These are phyloP conservation scores for Chaetomium cochliodes DNA, from an alignment of 495 filamentous ascomycete genomes.

Conservation along the genomic window DNA sequence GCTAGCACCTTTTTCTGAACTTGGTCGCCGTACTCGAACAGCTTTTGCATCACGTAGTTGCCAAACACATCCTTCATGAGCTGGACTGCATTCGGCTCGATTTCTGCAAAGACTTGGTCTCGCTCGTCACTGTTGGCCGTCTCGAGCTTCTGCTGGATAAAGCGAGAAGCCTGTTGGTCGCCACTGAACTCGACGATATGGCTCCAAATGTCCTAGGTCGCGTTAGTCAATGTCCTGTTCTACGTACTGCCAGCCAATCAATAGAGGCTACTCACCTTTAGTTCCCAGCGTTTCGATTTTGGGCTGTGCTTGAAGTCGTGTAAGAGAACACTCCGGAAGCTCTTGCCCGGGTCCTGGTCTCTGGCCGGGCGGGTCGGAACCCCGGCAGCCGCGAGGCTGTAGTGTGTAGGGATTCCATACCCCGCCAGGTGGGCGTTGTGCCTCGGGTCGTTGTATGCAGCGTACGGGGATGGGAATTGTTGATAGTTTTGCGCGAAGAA, in stretches of 20 bases:
- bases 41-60: slow-evolving; percentile 97
- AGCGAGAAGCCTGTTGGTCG: slow-evolving; percentile 92
- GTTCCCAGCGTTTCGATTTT: slow-evolving; percentile 77
- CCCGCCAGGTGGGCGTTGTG: slow-evolving; percentile 33
- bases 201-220: slow-evolving; percentile 72
- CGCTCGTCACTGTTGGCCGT: slow-evolving; percentile 97
- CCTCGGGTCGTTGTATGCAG: slow-evolving; percentile 38
- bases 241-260: neutral
- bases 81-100: slow-evolving; percentile 76
- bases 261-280: slow-evolving; percentile 60
- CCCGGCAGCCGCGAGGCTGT: slow-evolving; percentile 33
- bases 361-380: slow-evolving; percentile 53
- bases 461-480: slow-evolving; percentile 36
- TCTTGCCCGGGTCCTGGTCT: slow-evolving; percentile 64
- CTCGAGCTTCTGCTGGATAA: slow-evolving; percentile 93
- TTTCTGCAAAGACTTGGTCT: slow-evolving; percentile 86
- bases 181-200: slow-evolving; percentile 94
- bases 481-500: slow-evolving; percentile 22
- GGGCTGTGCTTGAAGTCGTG: slow-evolving; percentile 75
- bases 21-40: slow-evolving; percentile 96
- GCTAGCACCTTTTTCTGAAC: slow-evolving; percentile 86
- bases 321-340: slow-evolving; percentile 67
- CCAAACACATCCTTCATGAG: slow-evolving; percentile 97
- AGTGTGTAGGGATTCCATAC: slow-evolving; percentile 40
- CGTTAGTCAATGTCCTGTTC: neutral